Percentiles rank a stretch among this genome's conserved stretches.
phyloP scores from a whole-genome alignment of 129 eudicot genomes.

The Arctium lappa region DNA sequence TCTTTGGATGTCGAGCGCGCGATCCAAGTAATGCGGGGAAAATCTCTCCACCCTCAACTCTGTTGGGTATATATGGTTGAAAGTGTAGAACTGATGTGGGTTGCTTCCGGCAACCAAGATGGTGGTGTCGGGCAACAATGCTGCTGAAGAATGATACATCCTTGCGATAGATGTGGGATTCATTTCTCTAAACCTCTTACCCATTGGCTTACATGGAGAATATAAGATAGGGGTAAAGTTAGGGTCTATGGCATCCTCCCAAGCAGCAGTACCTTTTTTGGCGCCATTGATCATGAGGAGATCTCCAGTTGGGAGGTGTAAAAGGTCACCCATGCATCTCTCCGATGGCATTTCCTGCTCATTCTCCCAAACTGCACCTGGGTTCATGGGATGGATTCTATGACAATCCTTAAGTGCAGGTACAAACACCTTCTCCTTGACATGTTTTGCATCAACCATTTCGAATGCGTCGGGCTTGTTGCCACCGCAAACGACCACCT shows the following conservation, averaged over 20 bases:
- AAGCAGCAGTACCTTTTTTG: slow-evolving; percentile 58
- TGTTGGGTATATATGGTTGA: slow-evolving; percentile 37
- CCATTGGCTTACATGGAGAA: slow-evolving; percentile 37
- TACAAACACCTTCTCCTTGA: slow-evolving; percentile 18
- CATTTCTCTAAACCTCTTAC: slow-evolving; percentile 45
- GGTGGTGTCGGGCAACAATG: slow-evolving; percentile 54
- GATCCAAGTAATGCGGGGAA: slow-evolving; percentile 63
- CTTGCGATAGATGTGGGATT: slow-evolving; percentile 48
- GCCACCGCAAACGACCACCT: slow-evolving; percentile 82
- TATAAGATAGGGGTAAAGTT: slow-evolving; percentile 59
- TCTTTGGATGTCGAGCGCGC: slow-evolving; percentile 23
- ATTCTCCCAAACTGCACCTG: slow-evolving; percentile 49
- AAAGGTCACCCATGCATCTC: slow-evolving; percentile 71
- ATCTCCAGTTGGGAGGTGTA: slow-evolving; percentile 70
- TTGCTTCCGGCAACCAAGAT: slow-evolving; percentile 82
- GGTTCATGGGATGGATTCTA: slow-evolving; percentile 30
- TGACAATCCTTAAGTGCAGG: slow-evolving; percentile 68
- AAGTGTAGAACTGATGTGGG: slow-evolving; percentile 43
- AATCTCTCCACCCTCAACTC: slow-evolving; percentile 77
- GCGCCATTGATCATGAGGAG: slow-evolving; percentile 75
- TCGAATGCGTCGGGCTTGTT: slow-evolving; percentile 42
- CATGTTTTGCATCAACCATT: slow-evolving; percentile 39
- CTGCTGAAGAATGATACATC: slow-evolving; percentile 76
- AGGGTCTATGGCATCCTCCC: slow-evolving; percentile 61
- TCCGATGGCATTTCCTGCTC: slow-evolving; percentile 73